These are phyloP conservation scores for Heteromeles arbutifolia DNA, from an alignment of 306 rosid genomes.

Conservation along the genomic window DNA sequence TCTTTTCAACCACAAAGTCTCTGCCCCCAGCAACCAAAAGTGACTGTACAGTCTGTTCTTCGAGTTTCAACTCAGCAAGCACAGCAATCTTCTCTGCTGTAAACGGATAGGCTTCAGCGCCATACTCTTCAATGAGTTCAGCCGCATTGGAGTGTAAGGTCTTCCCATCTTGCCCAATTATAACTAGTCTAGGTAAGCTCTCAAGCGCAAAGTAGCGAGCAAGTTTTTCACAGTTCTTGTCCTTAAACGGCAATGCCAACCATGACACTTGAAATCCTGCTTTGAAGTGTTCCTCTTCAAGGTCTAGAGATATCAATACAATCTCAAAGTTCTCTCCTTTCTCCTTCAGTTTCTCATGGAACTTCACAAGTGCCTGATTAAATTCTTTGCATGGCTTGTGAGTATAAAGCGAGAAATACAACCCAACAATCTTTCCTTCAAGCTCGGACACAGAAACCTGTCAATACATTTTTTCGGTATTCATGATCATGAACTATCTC, in stretches of 20 bases:
- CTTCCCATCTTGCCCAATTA: conserved; percentile 47
- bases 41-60: conserved; percentile 39
- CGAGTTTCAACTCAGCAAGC: conserved; percentile 37
- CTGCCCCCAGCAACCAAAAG: conserved; percentile 35
- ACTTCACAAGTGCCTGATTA: conserved; percentile 28
- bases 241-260: conserved; percentile 45
- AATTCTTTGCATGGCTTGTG: conserved; percentile 22
- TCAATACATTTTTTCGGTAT: background rate
- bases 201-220: conserved; percentile 35
- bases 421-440: conserved; percentile 43
- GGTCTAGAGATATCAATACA: conserved; percentile 37
- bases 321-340: conserved; percentile 50
- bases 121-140: conserved; percentile 36
- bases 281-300: conserved; percentile 29
- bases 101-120: conserved; percentile 40
- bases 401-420: conserved; percentile 26
- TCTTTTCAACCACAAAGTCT: conserved; percentile 32
- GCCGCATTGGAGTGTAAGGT: conserved; percentile 32
- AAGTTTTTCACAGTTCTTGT: conserved; percentile 25
- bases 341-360: conserved; percentile 30
- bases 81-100: conserved; percentile 30
- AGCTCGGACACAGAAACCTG: conserved; percentile 45
- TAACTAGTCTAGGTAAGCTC: conserved; percentile 27
- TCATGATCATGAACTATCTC: background rate
- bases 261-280: conserved; percentile 32